Evolutionary conservation across 768 basidiomycete species (phyloP).

Genomic region (Infundibulicybe gibba): DNA sequence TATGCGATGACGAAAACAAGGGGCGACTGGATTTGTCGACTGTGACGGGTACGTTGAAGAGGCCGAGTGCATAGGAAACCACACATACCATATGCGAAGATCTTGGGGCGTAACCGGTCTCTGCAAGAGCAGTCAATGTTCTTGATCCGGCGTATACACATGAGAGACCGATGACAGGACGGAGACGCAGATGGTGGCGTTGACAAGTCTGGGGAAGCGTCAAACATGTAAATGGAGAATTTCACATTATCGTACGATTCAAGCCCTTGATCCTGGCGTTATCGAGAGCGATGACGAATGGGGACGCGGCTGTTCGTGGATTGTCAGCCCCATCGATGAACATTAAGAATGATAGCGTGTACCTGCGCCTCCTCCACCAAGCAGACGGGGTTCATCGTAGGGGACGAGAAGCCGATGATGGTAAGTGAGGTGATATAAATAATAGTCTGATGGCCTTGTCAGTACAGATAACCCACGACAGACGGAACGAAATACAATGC

Average conservation of each 20-base stretch:
- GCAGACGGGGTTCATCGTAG: not conserved
- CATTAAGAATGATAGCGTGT: not conserved
- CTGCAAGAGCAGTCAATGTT: too few species aligned
- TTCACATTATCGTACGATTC: constrained; percentile 40
- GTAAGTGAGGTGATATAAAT: too few species aligned
- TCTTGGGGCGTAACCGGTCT: constrained; percentile 42
- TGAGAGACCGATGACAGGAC: constrained; percentile 41
- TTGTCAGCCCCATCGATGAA: not conserved
- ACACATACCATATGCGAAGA: too few species aligned
- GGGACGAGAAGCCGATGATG: not conserved
- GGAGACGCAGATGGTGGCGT: constrained; percentile 38
- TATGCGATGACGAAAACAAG: constrained; percentile 34
- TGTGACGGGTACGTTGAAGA: constrained; percentile 4
- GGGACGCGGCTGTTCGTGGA: constrained; percentile 24
- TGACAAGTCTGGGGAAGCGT: too few species aligned
- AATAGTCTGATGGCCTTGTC: too few species aligned
- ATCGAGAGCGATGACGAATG: too few species aligned
- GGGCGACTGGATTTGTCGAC: constrained; percentile 47
- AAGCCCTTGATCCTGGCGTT: constrained; percentile 39
- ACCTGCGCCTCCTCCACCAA: too few species aligned
- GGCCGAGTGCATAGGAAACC: constrained; percentile 20
- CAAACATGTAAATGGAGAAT: constrained; percentile 40
- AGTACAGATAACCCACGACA: too few species aligned
- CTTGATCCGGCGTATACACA: too few species aligned
- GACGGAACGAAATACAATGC: too few species aligned